Evolutionary conservation across 2,329 filamentous ascomycete species (phyloP).

Genomic region (Gyromitra esculenta): DNA sequence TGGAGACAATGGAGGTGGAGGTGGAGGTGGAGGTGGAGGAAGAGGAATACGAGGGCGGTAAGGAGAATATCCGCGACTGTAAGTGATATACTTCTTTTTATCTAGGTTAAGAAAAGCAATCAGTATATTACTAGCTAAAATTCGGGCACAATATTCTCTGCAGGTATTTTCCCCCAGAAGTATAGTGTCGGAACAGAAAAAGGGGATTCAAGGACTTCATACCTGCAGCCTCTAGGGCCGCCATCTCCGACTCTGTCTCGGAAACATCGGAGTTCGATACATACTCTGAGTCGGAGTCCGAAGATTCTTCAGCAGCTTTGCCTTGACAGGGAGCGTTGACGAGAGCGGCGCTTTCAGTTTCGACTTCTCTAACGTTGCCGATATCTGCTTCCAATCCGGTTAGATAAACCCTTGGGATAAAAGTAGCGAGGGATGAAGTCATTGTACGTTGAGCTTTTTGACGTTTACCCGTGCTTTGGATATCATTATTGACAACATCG

Average conservation of each 20-base stretch:
- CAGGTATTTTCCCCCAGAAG: too few species aligned
- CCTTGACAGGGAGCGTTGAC: not conserved
- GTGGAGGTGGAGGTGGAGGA: too few species aligned
- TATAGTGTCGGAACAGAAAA: not conserved
- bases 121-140: not conserved
- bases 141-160: not conserved
- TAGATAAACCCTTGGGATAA: too few species aligned
- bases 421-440: too few species aligned
- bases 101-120: not conserved
- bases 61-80: not conserved
- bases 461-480: too few species aligned
- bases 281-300: not conserved
- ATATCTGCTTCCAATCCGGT: too few species aligned
- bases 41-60: too few species aligned
- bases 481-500: too few species aligned
- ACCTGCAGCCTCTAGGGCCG: constrained; percentile 21
- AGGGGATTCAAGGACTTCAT: not conserved
- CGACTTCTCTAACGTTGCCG: not conserved
- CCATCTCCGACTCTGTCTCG: constrained; percentile 13
- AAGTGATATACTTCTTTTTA: constrained; percentile 10
- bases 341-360: not conserved
- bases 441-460: too few species aligned
- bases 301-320: not conserved
- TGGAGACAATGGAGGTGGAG: too few species aligned
- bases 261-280: not conserved